Percentiles rank a stretch among this genome's conserved stretches.
Conservation (phyloP, 495 filamentous ascomycete genomes). For the Parmelia sp. region DNA sequence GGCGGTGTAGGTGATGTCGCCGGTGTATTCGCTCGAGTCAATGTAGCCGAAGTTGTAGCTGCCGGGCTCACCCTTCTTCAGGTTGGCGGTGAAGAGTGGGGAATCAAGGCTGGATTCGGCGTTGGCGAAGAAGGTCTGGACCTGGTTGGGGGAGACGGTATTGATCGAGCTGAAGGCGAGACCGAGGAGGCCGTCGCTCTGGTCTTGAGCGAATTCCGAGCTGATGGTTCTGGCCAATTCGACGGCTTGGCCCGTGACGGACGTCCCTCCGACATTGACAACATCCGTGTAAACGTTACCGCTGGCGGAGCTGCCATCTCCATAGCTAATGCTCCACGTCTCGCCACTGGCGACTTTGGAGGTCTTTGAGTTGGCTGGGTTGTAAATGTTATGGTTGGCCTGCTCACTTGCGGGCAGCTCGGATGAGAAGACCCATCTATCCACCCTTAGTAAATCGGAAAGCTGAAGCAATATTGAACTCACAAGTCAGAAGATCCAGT, state of each 20-base stretch:
- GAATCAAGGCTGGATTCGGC: slow-evolving; percentile 53
- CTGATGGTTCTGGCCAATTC: slow-evolving; percentile 64
- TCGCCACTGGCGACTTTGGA: slow-evolving; percentile 43
- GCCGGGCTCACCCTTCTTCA: slow-evolving; percentile 55
- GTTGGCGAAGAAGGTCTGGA: slow-evolving; percentile 81
- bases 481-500: slow-evolving; percentile 72
- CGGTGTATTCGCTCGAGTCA: slow-evolving; percentile 59
- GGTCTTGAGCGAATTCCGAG: slow-evolving; percentile 53
- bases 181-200: slow-evolving; percentile 68
- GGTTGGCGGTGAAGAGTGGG: slow-evolving; percentile 66
- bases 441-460: slow-evolving; percentile 14
- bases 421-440: slow-evolving; percentile 48
- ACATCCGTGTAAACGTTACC: slow-evolving; percentile 66
- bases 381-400: slow-evolving; percentile 54
- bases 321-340: slow-evolving; percentile 65
- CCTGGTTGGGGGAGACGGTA: slow-evolving; percentile 57
- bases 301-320: slow-evolving; percentile 60
- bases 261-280: slow-evolving; percentile 67
- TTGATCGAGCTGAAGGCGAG: slow-evolving; percentile 72
- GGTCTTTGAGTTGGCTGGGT: slow-evolving; percentile 38
- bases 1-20: slow-evolving; percentile 56
- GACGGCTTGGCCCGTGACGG: slow-evolving; percentile 60
- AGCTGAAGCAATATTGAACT: slow-evolving; percentile 23
- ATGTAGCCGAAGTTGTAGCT: slow-evolving; percentile 75
- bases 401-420: slow-evolving; percentile 45